These are phyloP conservation scores for Limonium bicolor DNA, from an alignment of 148 eudicot genomes.

Conservation along the genomic window DNA sequence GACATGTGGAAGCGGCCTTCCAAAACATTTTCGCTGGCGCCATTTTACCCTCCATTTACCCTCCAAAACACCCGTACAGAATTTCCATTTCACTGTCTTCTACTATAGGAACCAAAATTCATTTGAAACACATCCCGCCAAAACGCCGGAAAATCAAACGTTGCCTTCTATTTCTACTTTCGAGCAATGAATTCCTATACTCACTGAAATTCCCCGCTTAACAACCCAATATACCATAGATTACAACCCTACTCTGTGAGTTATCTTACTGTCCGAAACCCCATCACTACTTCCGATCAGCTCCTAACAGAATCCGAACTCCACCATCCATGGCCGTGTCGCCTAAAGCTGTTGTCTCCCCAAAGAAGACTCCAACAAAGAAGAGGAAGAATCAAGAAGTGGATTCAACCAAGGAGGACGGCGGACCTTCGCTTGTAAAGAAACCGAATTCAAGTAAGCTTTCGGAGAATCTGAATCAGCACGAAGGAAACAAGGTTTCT, in stretches of 20 bases:
- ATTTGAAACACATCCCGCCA: slow-evolving; percentile 5
- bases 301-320: neutral
- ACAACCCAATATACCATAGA: neutral
- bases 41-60: too few relatives aligned
- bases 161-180: neutral
- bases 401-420: neutral
- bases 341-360: slow-evolving; percentile 2
- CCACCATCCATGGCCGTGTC: slow-evolving; percentile 1
- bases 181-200: neutral
- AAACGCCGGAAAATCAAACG: neutral
- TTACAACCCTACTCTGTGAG: neutral
- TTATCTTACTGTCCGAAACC: neutral
- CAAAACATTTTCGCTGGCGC: too few relatives aligned
- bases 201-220: too few relatives aligned
- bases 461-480: neutral
- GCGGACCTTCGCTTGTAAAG: neutral
- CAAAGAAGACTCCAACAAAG: neutral
- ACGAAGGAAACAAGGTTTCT: neutral
- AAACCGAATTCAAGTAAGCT: neutral
- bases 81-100: too few relatives aligned
- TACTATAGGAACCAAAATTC: too few relatives aligned
- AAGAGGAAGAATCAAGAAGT: neutral
- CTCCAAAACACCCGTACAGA: too few relatives aligned
- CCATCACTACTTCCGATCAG: neutral
- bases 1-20: too few relatives aligned